Base-by-base conservation (phyloP, 108 stramenopile species). In the Nannochloropsis salina region DNA sequence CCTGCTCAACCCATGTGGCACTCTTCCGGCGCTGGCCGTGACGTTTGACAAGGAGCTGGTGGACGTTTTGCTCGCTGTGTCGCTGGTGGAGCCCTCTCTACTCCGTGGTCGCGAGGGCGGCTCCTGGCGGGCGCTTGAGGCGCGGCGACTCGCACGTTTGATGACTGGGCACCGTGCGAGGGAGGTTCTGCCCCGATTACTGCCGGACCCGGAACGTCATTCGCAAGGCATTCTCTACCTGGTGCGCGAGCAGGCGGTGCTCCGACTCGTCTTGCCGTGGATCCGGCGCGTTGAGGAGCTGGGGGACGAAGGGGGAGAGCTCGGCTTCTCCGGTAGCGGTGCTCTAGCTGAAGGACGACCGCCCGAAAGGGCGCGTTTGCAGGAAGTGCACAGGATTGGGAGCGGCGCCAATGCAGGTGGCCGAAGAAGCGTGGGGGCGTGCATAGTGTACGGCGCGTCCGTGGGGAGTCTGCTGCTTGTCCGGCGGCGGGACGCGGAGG, bases 371-470 rank as follows among this genome's bases (percentile, higher is more conserved):
- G n/a, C 61, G 61, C 61, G 61, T n/a, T n/a, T 74, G 61, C 20
- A n/a, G 61, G 61, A 74, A n/a, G 61, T 74, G 61, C 61, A 74
- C 61, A 15, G 61, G 61, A 74, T 74, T 74, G 61, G 61, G 61
- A 74, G 20, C 15, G 61, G 61, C 20, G 20, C 20, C 15, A 8
- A 15, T 2, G 61, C 6, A 74, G 61, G 61, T n/a, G 61, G 61
- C 15, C 15, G n/a, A 6, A n/a, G 20, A 74, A 74, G 61, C 61
- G 61, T n/a, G 61, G 61, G 61, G 8, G 8, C n/a, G 20, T 74
- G 61, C 8, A 74, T 74, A 2, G 61, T 74, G 61, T 74, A 74
- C 61, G n/a, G n/a, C 61, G 61, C 61, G 15, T 74, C 61, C 4
- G 61, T 74, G 61, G 61, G 61, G n/a, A 74, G 61, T 6, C n/a